Conservation (phyloP, 345 rosid species). For the Theobroma cacao region DNA sequence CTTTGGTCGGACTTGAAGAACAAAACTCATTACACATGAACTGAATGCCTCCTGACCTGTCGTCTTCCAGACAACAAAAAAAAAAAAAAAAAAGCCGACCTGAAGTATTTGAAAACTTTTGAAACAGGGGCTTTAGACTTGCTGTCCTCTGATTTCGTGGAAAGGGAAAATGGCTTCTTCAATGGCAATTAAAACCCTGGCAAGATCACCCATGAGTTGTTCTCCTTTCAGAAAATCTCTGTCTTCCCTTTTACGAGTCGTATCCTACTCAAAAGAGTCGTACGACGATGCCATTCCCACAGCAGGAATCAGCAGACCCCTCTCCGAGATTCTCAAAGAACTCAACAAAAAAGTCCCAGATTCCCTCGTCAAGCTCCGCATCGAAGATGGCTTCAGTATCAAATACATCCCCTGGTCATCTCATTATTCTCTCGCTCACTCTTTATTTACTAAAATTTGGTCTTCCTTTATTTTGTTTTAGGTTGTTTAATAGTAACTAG, state of each 20-base stretch:
- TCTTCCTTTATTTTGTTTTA: neutral
- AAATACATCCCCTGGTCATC: conserved; percentile 79
- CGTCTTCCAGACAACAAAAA: no score
- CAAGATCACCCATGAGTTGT: neutral
- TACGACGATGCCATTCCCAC: conserved; percentile 46
- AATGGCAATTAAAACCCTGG: conserved; percentile 15
- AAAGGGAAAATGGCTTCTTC: conserved; percentile 19
- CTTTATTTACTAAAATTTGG: neutral
- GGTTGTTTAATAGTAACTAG: neutral
- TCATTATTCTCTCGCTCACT: conserved; percentile 10
- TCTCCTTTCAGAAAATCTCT: neutral
- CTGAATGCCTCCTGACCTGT: no score
- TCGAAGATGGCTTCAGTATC: conserved; percentile 55
- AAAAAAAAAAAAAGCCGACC: no score
- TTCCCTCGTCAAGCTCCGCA: conserved; percentile 48
- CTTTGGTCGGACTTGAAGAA: no score
- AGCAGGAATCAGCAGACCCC: conserved; percentile 67
- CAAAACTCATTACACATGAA: no score
- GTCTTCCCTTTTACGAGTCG: neutral
- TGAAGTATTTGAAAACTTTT: no score
- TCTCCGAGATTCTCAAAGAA: conserved; percentile 66
- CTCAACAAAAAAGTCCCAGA: conserved; percentile 81
- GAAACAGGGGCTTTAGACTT: neutral
- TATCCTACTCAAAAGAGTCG: neutral
- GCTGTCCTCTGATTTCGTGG: neutral